A percentile compares a stretch with the other conserved stretches of the same genome.
Evolutionary conservation across 2,329 filamentous ascomycete genomes (phyloP).

Genomic region (Tetracladium maxilliforme): DNA sequence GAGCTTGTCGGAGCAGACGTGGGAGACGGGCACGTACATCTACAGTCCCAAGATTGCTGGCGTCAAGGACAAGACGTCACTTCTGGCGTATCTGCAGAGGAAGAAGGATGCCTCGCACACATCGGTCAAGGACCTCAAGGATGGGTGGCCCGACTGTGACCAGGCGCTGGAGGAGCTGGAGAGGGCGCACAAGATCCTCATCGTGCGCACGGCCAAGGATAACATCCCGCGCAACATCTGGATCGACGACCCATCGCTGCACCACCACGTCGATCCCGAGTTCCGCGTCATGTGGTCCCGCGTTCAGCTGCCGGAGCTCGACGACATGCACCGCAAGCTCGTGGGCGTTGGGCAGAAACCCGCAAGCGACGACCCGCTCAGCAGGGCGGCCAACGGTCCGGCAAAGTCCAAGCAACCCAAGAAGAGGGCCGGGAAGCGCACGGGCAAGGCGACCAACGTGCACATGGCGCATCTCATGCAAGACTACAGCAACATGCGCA

Average conservation of each 20-base stretch:
- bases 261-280: slow-evolving; percentile 63
- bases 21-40: slow-evolving; percentile 57
- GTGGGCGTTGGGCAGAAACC: slow-evolving; percentile 19
- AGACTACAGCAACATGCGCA: slow-evolving; percentile 12
- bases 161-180: slow-evolving; percentile 68
- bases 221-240: slow-evolving; percentile 75
- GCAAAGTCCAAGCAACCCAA: slow-evolving; percentile 20
- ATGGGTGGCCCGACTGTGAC: slow-evolving; percentile 84
- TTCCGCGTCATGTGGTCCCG: slow-evolving; percentile 76
- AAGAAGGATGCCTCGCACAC: slow-evolving; percentile 73
- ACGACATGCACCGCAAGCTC: slow-evolving; percentile 22
- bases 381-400: slow-evolving; percentile 15
- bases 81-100: slow-evolving; percentile 68
- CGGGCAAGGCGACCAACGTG: slow-evolving; percentile 16
- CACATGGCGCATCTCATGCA: slow-evolving; percentile 17
- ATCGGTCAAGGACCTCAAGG: slow-evolving; percentile 79
- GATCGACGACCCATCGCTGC: slow-evolving; percentile 70
- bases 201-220: slow-evolving; percentile 87
- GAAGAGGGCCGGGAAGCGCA: slow-evolving; percentile 15
- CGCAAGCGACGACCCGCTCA: slow-evolving; percentile 19
- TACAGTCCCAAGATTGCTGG: slow-evolving; percentile 78
- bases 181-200: slow-evolving; percentile 62
- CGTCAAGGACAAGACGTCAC: slow-evolving; percentile 62
- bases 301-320: slow-evolving; percentile 50
- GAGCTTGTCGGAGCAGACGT: slow-evolving; percentile 50